phyloP scores from a whole-genome alignment of 2,329 filamentous ascomycete genomes.

The Didymosphaeria variabile region DNA sequence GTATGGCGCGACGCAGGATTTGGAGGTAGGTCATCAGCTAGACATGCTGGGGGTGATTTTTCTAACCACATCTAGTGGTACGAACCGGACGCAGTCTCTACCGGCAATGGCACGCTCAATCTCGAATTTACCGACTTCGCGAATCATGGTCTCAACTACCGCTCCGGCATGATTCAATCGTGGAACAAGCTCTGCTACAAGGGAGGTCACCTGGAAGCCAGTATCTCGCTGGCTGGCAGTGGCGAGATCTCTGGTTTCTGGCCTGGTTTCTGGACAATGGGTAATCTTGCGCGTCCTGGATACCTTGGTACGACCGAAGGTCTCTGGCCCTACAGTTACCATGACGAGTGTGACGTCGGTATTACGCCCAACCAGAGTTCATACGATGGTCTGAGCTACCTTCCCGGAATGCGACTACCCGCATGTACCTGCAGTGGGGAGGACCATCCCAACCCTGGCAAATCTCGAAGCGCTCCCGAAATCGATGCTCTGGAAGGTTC shows the following conservation, averaged over 20 bases:
- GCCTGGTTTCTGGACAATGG: conserved; percentile 81
- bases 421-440: conserved; percentile 71
- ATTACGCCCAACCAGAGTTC: conserved; percentile 78
- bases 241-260: conserved; percentile 75
- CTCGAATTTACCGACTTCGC: conserved; percentile 71
- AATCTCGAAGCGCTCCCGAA: conserved; percentile 73
- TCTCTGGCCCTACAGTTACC: conserved; percentile 78
- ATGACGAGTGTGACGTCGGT: conserved; percentile 72
- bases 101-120: conserved; percentile 68
- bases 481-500: conserved; percentile 78
- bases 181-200: conserved; percentile 81
- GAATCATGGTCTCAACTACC: conserved; percentile 72
- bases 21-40: conserved; percentile 60
- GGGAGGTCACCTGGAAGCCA: conserved; percentile 73
- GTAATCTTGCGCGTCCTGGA: conserved; percentile 74
- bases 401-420: conserved; percentile 75
- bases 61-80: conserved; percentile 64
- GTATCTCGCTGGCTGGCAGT: conserved; percentile 72
- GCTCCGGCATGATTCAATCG: conserved; percentile 77
- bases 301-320: conserved; percentile 76
- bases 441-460: conserved; percentile 73
- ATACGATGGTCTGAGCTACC: conserved; percentile 69
- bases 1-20: conserved; percentile 76
- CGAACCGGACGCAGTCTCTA: conserved; percentile 72
- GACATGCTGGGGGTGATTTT: not conserved